phyloP scores from a whole-genome alignment of 2,329 filamentous ascomycete genomes.

The Sarocladium kiliense region DNA sequence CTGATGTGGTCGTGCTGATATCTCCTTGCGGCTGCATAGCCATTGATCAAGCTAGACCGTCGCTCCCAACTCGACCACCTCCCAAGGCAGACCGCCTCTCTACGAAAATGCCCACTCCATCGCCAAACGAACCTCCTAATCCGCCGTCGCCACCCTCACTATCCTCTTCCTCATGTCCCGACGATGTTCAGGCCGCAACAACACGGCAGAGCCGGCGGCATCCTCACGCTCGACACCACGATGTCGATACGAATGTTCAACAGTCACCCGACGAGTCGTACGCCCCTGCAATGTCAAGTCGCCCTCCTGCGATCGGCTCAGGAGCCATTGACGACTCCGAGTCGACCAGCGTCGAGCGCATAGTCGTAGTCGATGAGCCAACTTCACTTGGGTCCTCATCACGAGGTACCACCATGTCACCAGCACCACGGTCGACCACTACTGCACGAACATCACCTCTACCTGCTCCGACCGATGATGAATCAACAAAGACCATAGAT shows the following conservation, averaged over 20 bases:
- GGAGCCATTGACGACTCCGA: not conserved
- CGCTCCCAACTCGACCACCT: not conserved
- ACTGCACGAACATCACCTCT: conserved; percentile 29
- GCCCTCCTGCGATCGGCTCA: not conserved
- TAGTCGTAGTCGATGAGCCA: conserved; percentile 15
- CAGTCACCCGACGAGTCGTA: not conserved
- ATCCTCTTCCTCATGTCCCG: conserved; percentile 38
- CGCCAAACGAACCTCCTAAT: conserved; percentile 34
- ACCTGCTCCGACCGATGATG: conserved; percentile 23
- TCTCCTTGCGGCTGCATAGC: not conserved
- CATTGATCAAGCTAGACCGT: not conserved
- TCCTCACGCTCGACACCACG: not conserved
- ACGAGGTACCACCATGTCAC: conserved; percentile 38
- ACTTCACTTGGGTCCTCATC: conserved; percentile 26
- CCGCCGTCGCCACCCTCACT: conserved; percentile 31
- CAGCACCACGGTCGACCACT: conserved; percentile 29
- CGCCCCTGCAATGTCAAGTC: not conserved
- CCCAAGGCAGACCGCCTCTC: conserved; percentile 1
- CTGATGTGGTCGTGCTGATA: conserved; percentile 3
- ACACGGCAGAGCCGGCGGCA: conserved; percentile 9
- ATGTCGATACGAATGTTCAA: not conserved
- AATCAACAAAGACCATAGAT: conserved; percentile 26
- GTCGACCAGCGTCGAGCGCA: not conserved
- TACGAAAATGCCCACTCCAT: conserved; percentile 39
- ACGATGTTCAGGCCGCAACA: conserved; percentile 27